Base-by-base conservation (phyloP, 2,329 filamentous ascomycete species). In the Nannizzia gypsea region DNA sequence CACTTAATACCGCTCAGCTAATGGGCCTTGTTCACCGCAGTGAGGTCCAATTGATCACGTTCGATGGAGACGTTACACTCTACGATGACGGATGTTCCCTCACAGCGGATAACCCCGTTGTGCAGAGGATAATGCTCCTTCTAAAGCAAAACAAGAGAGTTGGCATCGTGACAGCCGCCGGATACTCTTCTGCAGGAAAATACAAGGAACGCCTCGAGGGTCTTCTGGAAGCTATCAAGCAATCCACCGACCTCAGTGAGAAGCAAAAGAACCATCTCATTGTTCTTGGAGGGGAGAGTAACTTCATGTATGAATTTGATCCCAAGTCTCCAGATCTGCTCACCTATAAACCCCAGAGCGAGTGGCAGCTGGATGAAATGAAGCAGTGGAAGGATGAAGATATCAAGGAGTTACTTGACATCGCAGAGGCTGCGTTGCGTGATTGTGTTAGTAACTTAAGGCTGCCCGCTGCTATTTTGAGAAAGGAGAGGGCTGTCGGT, bases 31-130 rank as follows among this genome's bases (percentile, higher is more conserved):
- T 90, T 15, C 83, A 83, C 24, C 77, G 79, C 50, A 86, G 87
- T 22, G 81, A 83, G 3, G 80, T 96, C 6, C 85, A 93, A 66
- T 81, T 99, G 3, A 86, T 95, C 59, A 99, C 93, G 0, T 99
- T 99, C 71, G 93, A 99, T 73, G 93, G 93, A 73, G 93, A 99
- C 74, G 90, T 99, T 57, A 99, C 93, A 0, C 80, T 99, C 22
- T 99, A 99, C 72, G 88, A 90, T 60, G 88, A 99, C 69, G 93
- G 93, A 11, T 81, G 90, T 67, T 89, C 84, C 64, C 79, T 99
- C 6, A 84, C 86, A 59, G 78, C 85, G 0, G 79, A 83, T 15
- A 95, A 88, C 70, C 88, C 90, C 0, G 84, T 95, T 15, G 90
- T 97, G 58, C 76, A 76, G 2, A 80, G 82, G 8, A 81, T 86